Percentiles rank a stretch among this genome's conserved stretches.
These are phyloP conservation scores for Psilocybe cubensis DNA, from an alignment of 768 basidiomycete species.

Conservation along the genomic window DNA sequence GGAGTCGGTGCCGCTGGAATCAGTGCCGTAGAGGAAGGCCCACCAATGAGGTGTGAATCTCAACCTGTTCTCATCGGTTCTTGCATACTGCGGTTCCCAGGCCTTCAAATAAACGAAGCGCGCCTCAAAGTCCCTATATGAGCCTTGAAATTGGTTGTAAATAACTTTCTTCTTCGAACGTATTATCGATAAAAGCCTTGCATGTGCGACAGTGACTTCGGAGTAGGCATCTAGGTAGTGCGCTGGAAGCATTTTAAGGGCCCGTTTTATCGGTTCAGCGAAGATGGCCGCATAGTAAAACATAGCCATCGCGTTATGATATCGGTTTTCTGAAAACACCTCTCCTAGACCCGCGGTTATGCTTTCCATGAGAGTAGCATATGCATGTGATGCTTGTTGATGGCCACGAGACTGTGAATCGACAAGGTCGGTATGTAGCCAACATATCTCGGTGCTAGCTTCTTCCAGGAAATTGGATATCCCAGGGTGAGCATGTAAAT, in stretches of 20 bases:
- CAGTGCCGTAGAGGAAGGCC: background rate
- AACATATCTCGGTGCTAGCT: background rate
- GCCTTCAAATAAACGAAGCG: background rate
- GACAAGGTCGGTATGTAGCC: background rate
- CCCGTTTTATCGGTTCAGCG: background rate
- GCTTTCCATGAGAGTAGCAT: background rate
- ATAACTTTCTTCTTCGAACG: background rate
- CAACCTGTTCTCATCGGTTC: background rate
- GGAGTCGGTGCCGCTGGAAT: background rate
- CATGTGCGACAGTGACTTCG: background rate
- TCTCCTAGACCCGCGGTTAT: background rate
- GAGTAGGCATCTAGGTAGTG: background rate
- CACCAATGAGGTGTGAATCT: background rate
- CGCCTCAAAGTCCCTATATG: background rate
- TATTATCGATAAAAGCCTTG: background rate
- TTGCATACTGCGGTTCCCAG: background rate
- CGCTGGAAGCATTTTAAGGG: background rate
- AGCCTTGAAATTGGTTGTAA: background rate
- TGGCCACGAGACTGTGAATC: background rate
- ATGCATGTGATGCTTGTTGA: background rate
- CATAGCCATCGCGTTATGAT: background rate
- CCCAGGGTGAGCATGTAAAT: background rate
- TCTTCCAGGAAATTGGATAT: background rate
- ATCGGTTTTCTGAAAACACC: background rate
- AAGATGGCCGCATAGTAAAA: background rate